A percentile compares a stretch with the other conserved stretches of the same genome.
Evolutionary conservation across 1,284 basidiomycete genomes (phyloP).

Genomic region (Sanghuangporus sanghuang): DNA sequence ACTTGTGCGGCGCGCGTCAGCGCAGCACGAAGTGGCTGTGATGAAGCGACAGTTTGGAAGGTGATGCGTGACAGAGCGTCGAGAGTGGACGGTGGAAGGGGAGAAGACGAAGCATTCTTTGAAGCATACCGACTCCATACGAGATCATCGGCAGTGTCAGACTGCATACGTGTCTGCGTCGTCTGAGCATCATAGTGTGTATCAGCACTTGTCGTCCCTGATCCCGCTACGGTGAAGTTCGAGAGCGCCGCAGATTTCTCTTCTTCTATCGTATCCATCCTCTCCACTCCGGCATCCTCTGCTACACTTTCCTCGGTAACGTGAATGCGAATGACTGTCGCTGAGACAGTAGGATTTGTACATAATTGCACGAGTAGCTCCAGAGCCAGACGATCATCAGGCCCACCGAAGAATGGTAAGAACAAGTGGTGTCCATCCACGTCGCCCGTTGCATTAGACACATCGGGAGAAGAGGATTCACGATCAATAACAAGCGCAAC

Average conservation of each 20-base stretch:
- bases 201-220: conserved; percentile 30
- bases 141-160: conserved; percentile 70
- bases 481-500: conserved; percentile 82
- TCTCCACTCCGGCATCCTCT: conserved; percentile 25
- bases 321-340: conserved; percentile 62
- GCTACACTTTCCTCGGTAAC: conserved; percentile 31
- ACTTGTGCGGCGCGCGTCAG: conserved; percentile 33
- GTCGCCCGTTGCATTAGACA: background rate
- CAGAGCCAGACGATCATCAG: conserved; percentile 85
- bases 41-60: conserved; percentile 42
- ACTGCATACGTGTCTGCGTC: conserved; percentile 60
- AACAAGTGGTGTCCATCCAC: conserved; percentile 57
- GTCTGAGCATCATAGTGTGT: conserved; percentile 62
- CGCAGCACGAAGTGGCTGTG: conserved; percentile 51
- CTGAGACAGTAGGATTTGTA: conserved; percentile 53
- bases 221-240: conserved; percentile 18
- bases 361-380: conserved; percentile 78
- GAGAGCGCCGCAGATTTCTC: conserved; percentile 22
- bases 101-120: conserved; percentile 19
- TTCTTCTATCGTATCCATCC: conserved; percentile 29
- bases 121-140: conserved; percentile 53
- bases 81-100: conserved; percentile 27
- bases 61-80: conserved; percentile 49
- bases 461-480: conserved; percentile 27
- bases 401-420: conserved; percentile 88